These are phyloP conservation scores for Beta corolliflora DNA, from an alignment of 179 eudicot genomes.

Conservation along the genomic window DNA sequence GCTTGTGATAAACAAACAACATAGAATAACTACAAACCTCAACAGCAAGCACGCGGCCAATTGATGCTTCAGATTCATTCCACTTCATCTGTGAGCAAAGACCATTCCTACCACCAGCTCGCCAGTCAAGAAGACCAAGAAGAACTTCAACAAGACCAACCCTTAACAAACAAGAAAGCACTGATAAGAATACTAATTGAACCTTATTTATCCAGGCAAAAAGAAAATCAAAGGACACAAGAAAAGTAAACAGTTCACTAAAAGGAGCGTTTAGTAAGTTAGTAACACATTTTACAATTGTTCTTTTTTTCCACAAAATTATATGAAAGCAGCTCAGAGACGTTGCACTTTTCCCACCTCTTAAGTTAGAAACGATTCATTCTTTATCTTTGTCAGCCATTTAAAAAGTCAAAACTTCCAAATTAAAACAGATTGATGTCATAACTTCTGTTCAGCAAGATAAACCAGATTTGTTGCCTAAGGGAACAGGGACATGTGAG, in stretches of 20 bases:
- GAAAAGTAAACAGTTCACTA: background rate
- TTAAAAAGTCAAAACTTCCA: background rate
- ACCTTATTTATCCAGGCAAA: background rate
- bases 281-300: background rate
- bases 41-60: conserved; percentile 94
- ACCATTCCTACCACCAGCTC: conserved; percentile 95
- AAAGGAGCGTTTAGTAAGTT: background rate
- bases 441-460: background rate
- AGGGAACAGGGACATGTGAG: background rate
- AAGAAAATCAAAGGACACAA: background rate
- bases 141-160: conserved; percentile 98
- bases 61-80: conserved; percentile 99
- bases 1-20: background rate
- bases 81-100: conserved; percentile 96
- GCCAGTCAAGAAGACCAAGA: conserved; percentile 99
- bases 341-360: background rate
- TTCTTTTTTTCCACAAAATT: background rate
- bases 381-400: background rate
- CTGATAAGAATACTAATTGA: conserved; percentile 11
- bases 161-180: conserved; percentile 42
- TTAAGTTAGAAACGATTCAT: background rate
- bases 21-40: conserved; percentile 54
- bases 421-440: background rate
- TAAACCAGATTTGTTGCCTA: background rate
- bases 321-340: background rate